These are phyloP conservation scores for Mrakia hoshinonis DNA, from an alignment of 768 basidiomycete genomes.

Conservation along the genomic window DNA sequence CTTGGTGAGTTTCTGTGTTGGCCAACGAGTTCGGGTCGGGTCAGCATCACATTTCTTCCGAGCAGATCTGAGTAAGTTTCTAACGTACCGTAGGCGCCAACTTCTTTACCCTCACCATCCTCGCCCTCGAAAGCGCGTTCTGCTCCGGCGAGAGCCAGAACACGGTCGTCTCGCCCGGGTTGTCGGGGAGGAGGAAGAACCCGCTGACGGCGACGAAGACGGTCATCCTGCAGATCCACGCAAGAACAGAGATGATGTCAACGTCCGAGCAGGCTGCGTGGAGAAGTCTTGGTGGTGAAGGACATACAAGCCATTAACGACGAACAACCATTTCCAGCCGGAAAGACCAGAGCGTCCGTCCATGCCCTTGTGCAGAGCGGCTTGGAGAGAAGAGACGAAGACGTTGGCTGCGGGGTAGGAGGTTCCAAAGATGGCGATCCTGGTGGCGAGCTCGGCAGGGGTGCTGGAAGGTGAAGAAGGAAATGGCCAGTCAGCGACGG, in stretches of 20 bases:
- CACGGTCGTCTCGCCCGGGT: slow-evolving; percentile 30
- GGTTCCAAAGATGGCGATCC: slow-evolving; percentile 33
- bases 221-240: slow-evolving; percentile 31
- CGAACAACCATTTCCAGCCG: slow-evolving; percentile 33
- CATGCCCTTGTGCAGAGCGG: slow-evolving; percentile 30
- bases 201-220: slow-evolving; percentile 30
- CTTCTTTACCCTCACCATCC: slow-evolving; percentile 31
- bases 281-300: no score
- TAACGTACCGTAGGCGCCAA: slow-evolving; percentile 28
- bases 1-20: slow-evolving; percentile 14
- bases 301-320: slow-evolving; percentile 26
- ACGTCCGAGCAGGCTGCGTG: no score
- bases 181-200: slow-evolving; percentile 18
- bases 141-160: slow-evolving; percentile 32
- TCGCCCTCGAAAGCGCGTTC: slow-evolving; percentile 26
- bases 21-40: background rate
- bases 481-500: background rate
- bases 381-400: slow-evolving; percentile 33
- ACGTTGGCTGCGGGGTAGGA: slow-evolving; percentile 32
- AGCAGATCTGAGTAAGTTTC: background rate
- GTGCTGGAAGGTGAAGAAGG: slow-evolving; percentile 21
- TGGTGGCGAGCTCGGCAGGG: slow-evolving; percentile 30
- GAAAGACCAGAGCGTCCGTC: slow-evolving; percentile 26
- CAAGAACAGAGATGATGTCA: background rate
- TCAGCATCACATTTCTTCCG: background rate